These are phyloP conservation scores for Monosporascus sp. DNA, from an alignment of 2,329 filamentous ascomycete species.

Conservation along the genomic window DNA sequence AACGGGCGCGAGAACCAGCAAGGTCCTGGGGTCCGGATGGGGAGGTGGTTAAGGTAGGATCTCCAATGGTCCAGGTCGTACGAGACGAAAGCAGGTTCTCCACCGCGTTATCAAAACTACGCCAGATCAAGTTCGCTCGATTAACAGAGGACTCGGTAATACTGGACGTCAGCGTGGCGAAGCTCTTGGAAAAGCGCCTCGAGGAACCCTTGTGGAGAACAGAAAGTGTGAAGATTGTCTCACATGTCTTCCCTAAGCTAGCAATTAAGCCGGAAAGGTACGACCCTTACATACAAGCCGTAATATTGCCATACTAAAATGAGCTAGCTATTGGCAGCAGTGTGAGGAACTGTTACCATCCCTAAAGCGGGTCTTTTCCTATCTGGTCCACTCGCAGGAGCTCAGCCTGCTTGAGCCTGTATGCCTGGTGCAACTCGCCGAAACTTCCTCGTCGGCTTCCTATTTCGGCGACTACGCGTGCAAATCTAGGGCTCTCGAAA, in stretches of 20 bases:
- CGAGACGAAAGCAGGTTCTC: not conserved
- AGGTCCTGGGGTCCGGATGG: constrained; percentile 3
- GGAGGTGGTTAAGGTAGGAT: not conserved
- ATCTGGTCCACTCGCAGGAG: not conserved
- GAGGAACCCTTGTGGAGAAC: not conserved
- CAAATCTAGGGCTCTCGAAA: not conserved
- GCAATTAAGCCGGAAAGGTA: not conserved
- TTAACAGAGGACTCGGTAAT: not conserved
- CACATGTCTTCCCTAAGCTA: not conserved
- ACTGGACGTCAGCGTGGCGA: not conserved
- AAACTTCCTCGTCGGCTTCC: not conserved
- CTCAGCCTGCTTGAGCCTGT: not conserved
- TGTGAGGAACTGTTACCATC: not conserved
- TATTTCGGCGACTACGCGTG: not conserved
- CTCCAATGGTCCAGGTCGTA: not conserved
- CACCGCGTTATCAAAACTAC: not conserved
- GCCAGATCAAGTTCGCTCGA: not conserved
- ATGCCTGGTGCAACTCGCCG: constrained; percentile 1
- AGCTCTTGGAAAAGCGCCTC: not conserved
- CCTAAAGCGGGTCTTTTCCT: constrained; percentile 2
- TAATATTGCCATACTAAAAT: not conserved
- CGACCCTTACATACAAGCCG: not conserved
- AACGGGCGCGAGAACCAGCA: not conserved
- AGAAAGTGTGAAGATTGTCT: not conserved
- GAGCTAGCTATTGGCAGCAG: not conserved